Evolutionary conservation across 129 eudicot genomes (phyloP).

Genomic region (Tagetes patula): DNA sequence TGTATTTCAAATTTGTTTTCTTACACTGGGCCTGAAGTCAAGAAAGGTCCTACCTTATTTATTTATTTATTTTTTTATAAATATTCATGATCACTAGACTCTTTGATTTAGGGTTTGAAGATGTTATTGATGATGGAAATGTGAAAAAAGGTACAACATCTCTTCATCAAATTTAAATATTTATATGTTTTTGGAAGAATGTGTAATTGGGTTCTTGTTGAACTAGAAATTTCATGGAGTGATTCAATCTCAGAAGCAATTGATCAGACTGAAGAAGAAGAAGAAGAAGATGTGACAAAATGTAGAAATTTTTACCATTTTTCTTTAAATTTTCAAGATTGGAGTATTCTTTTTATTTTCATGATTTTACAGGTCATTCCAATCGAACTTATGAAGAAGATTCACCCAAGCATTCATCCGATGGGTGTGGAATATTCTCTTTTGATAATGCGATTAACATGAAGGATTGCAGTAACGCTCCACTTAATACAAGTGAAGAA

Average conservation of each 20-base stretch:
- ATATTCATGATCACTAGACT: background rate
- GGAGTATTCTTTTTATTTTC: background rate
- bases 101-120: background rate
- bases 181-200: background rate
- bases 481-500: conserved; percentile 28
- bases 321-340: conserved; percentile 4
- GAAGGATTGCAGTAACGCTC: conserved; percentile 25
- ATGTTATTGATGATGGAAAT: background rate
- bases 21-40: background rate
- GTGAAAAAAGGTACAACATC: conserved; percentile 7
- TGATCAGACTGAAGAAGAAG: background rate
- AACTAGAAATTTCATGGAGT: conserved; percentile 18
- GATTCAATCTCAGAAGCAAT: conserved; percentile 7
- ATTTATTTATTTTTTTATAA: no score
- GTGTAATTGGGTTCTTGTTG: conserved; percentile 15
- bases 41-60: no score
- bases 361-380: background rate
- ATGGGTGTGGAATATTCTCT: conserved; percentile 46
- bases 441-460: conserved; percentile 69
- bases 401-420: conserved; percentile 52
- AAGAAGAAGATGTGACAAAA: conserved; percentile 2
- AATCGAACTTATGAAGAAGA: conserved; percentile 31
- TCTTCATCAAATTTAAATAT: no score
- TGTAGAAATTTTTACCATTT: background rate
- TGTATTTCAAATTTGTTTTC: background rate